Evolutionary conservation across 257 asterid genomes (phyloP).

Genomic region (Parsonsia alboflavescens): DNA sequence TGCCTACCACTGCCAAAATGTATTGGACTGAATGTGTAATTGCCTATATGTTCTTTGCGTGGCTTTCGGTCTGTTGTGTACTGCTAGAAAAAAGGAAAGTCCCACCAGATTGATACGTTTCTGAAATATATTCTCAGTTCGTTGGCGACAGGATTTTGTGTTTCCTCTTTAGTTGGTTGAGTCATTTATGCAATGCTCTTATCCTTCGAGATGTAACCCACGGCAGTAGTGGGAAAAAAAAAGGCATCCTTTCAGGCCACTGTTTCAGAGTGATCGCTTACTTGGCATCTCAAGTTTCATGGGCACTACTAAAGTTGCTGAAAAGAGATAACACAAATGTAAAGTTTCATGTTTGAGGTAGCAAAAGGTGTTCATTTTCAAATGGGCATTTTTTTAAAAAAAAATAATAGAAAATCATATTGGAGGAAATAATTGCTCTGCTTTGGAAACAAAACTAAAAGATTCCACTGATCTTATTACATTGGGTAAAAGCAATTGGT

Average conservation of each 20-base stretch:
- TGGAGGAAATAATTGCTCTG: neutral
- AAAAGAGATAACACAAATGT: neutral
- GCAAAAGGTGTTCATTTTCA: neutral
- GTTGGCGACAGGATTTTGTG: neutral
- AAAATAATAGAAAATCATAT: neutral
- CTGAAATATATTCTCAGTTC: neutral
- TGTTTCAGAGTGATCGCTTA: neutral
- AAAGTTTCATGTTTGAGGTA: neutral
- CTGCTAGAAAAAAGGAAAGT: neutral
- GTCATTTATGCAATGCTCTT: neutral
- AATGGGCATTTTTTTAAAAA: neutral
- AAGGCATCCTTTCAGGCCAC: neutral
- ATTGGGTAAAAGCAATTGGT: neutral
- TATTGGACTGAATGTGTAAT: neutral
- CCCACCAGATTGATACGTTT: neutral
- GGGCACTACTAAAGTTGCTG: neutral
- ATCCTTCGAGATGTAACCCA: neutral
- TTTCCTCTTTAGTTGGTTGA: neutral
- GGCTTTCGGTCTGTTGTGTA: neutral
- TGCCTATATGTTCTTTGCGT: neutral
- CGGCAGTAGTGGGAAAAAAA: neutral
- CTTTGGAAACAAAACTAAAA: neutral
- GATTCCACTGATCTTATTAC: neutral
- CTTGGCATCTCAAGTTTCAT: neutral
- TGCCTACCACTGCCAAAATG: neutral